A percentile compares a stretch with the other conserved stretches of the same genome.
These are phyloP conservation scores for Gossypium australe DNA, from an alignment of 345 rosid genomes.

Conservation along the genomic window DNA sequence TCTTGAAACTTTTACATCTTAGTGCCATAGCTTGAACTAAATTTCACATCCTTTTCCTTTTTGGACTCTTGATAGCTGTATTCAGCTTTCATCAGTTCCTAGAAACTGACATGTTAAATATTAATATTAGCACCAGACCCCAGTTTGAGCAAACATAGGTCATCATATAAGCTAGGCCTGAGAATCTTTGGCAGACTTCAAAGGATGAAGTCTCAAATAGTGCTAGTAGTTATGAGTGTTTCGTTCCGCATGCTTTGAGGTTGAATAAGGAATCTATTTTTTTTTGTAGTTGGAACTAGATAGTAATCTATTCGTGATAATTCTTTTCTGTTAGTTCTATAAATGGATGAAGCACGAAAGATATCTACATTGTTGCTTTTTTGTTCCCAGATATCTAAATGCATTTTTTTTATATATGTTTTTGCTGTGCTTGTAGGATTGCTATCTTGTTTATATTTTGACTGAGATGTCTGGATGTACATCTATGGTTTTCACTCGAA, in stretches of 20 bases:
- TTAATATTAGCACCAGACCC: neutral
- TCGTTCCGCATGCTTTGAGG: neutral
- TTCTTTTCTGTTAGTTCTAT: neutral
- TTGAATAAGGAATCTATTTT: neutral
- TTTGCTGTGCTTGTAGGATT: constrained; percentile 51
- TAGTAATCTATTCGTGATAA: neutral
- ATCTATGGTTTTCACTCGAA: constrained; percentile 90
- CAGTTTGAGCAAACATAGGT: neutral
- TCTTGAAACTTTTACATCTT: neutral
- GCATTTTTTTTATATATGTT: neutral
- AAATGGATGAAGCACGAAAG: neutral
- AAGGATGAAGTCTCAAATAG: neutral
- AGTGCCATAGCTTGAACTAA: neutral
- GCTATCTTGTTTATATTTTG: constrained; percentile 83
- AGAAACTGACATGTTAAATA: neutral
- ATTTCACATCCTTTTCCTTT: neutral
- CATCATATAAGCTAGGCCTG: neutral
- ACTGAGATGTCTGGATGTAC: constrained; percentile 68
- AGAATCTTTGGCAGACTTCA: neutral
- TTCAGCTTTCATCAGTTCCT: neutral
- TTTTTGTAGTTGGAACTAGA: neutral
- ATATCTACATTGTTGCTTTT: neutral
- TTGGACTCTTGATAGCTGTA: neutral
- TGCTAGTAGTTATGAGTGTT: neutral
- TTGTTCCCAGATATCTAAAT: neutral